Conservation (phyloP, 306 rosid species). For the Citrullus colocynthis region DNA sequence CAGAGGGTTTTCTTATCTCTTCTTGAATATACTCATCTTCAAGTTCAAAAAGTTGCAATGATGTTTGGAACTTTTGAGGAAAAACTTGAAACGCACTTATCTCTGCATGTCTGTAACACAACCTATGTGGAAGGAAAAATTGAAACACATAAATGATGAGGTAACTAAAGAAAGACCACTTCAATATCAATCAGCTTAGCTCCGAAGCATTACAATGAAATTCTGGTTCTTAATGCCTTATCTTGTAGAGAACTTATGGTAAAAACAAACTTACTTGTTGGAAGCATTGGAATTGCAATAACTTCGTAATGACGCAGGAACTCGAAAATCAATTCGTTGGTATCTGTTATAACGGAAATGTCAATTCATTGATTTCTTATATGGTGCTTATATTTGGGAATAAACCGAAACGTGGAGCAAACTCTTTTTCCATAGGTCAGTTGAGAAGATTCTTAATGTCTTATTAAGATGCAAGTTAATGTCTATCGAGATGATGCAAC, state of each 20-base stretch:
- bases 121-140: constrained; percentile 26
- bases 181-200: background rate
- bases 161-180: constrained; percentile 2
- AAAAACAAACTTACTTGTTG: constrained; percentile 35
- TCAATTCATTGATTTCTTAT: background rate
- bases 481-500: too few species aligned
- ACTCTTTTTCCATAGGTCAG: background rate
- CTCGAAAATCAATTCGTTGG: constrained; percentile 81
- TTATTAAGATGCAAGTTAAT: background rate
- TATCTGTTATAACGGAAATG: constrained; percentile 35
- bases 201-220: background rate
- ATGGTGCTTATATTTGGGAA: constrained; percentile 1
- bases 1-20: constrained; percentile 60
- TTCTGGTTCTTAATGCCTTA: background rate
- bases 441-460: background rate
- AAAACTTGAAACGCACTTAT: constrained; percentile 71
- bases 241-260: background rate
- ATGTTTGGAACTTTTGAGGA: constrained; percentile 81
- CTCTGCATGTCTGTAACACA: constrained; percentile 53
- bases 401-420: background rate
- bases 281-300: constrained; percentile 48
- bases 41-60: constrained; percentile 77
- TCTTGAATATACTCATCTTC: constrained; percentile 81
- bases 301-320: constrained; percentile 55
- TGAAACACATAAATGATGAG: constrained; percentile 11